These are phyloP conservation scores for Argentina anserina DNA, from an alignment of 306 rosid genomes.

Conservation along the genomic window DNA sequence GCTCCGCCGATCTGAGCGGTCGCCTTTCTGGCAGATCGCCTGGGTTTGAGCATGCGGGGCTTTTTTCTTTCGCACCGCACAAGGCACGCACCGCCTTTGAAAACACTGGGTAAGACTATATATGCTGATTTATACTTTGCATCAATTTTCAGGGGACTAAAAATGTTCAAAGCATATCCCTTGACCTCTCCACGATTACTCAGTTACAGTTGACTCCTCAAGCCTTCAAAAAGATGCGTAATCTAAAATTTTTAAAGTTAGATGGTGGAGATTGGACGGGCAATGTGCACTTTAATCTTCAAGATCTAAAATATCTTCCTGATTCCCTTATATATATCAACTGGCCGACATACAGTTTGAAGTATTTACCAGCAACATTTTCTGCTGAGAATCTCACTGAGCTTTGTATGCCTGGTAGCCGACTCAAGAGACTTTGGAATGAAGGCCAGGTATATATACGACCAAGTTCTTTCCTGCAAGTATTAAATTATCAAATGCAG, in stretches of 20 bases:
- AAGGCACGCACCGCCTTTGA: too few relatives aligned
- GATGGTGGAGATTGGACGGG: background rate
- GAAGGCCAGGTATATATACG: slow-evolving; percentile 7
- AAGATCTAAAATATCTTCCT: slow-evolving; percentile 18
- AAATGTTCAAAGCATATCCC: slow-evolving; percentile 10
- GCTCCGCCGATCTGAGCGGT: too few relatives aligned
- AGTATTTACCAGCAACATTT: background rate
- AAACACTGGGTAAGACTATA: too few relatives aligned
- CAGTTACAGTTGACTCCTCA: slow-evolving; percentile 2
- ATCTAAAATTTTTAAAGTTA: slow-evolving; percentile 20
- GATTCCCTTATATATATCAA: slow-evolving; percentile 6
- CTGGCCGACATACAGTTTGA: slow-evolving; percentile 13
- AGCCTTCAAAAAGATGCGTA: slow-evolving; percentile 20
- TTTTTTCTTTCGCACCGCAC: too few relatives aligned
- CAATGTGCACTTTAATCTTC: background rate
- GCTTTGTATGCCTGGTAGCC: slow-evolving; percentile 1
- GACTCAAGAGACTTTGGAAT: background rate
- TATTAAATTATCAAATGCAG: background rate
- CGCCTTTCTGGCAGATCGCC: too few relatives aligned
- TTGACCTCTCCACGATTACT: background rate
- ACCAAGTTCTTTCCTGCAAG: too few relatives aligned
- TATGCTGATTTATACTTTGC: background rate
- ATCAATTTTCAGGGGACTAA: slow-evolving; percentile 11
- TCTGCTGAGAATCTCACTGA: slow-evolving; percentile 7
- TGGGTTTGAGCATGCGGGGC: too few relatives aligned